Evolutionary conservation across 345 rosid species (phyloP), one percentile per base, ranked within the genome.

Genomic region (Populus ilicifolia): DNA sequence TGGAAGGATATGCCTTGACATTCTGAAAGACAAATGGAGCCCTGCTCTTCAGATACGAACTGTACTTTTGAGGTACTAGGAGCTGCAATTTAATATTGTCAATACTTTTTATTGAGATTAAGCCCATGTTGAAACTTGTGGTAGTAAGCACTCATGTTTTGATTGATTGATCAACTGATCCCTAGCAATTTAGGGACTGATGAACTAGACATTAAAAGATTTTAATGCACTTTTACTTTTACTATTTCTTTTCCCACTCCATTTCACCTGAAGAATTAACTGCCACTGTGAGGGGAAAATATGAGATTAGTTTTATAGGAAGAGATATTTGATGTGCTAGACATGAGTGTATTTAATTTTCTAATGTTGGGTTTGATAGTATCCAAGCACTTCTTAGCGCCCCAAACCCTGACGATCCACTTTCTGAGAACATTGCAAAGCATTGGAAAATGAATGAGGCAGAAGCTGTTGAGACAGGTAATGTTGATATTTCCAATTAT

Each of bases 381-480:
- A 96, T 96, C 82, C 99, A 96, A 89, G 99, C 99, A 30, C 95
- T 96, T 73, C 84, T 93, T 67, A 96, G 99, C 78, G 99, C 99
- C 61, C 99, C 99, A 23, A 96, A 96, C 84, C 99, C 99, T 0
- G 99, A 96, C 78, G 98, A 96, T 85, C 99, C 99, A 1, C 93
- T 96, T 11, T 96, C 99, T 1, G 99, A 96, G 90, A 96, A 92
- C 87, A 92, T 93, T 68, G 98, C 99, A 29, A 96, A 96, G 93
- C 99, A 96, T 73, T 93, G 99, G 99, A 96, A 96, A 85, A 85
- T 94, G 12, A 91, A 96, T 61, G 99, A 96, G 84, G 94, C 82
- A 9, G 99, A 96, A 86, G 99, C 99, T 50, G 98, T 96, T 63
- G 99, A 93, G 88, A 96, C 99, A 70, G 99, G 99, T 93, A 80